Evolutionary conservation across 1,139 yeast species (phyloP).

Genomic region (Dujonia santamariae): DNA sequence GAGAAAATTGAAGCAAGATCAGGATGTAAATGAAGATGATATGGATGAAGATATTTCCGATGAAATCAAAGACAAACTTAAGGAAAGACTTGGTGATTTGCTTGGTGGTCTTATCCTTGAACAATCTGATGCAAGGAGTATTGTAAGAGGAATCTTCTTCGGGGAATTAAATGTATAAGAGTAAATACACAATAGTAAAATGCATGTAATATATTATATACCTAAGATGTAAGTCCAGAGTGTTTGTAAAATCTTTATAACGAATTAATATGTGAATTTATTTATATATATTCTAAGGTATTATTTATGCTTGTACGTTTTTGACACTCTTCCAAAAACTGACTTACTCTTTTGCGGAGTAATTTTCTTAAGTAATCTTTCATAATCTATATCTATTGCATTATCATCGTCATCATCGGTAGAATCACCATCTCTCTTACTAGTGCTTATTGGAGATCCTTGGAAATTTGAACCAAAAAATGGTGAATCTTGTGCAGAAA

Average conservation of each 20-base stretch:
- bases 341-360: slow-evolving; percentile 10
- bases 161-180: slow-evolving; percentile 48
- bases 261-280: too few species aligned
- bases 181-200: too few species aligned
- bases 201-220: too few species aligned
- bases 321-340: slow-evolving; percentile 3
- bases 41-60: slow-evolving; percentile 34
- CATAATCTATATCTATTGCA: slow-evolving; percentile 17
- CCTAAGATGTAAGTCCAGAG: too few species aligned
- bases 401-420: slow-evolving; percentile 9
- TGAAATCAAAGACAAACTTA: slow-evolving; percentile 44
- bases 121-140: slow-evolving; percentile 52
- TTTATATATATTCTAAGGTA: too few species aligned
- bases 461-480: slow-evolving; percentile 17
- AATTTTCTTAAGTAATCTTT: slow-evolving; percentile 12
- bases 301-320: too few species aligned
- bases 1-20: slow-evolving; percentile 32
- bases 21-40: slow-evolving; percentile 10
- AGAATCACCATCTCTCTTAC: neutral
- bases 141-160: slow-evolving; percentile 72
- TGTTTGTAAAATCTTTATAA: too few species aligned
- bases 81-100: slow-evolving; percentile 58
- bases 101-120: slow-evolving; percentile 50
- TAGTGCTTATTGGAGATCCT: slow-evolving; percentile 5
- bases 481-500: slow-evolving; percentile 29